Base-by-base conservation (phyloP, 257 asterid genomes). In the Dorcoceras hygrometricum region DNA sequence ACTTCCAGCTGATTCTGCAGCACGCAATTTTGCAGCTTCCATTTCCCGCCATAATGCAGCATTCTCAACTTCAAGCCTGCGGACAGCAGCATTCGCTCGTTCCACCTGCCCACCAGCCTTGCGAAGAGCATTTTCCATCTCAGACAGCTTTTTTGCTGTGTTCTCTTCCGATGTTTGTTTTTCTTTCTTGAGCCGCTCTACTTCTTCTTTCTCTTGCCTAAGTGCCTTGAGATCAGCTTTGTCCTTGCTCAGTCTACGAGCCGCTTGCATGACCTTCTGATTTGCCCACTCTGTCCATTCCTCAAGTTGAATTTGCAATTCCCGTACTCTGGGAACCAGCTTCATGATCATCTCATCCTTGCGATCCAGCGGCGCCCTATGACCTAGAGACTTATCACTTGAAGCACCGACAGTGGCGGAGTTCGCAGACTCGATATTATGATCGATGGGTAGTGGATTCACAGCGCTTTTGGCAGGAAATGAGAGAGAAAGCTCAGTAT, bases 281-380 rank as follows among this genome's bases (percentile, higher is more conserved):
- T 94, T 94, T 19, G 99, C 96, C 98, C 99, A 94, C 71, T 94
- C 98, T 0, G 98, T 94, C 99, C 99, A 94, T 73, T 89, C 98
- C 63, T 84, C 95, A 43, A 91, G 95, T 80, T 94, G 95, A 71
- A 76, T 82, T 73, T 94, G 96, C 78, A 87, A 66, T 69, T 90
- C 96, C 65, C 72, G 80, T 28, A 72, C 88, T 79, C 94, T 81
- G 6, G 96, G 89, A 32, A 79, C 91, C 68, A 94, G 81, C 79
- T 87, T 87, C 82, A 81, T 69, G 20, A 94, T 83, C 89, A 86
- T 83, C 78, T 87, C 96, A 32, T 94, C 98, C 79, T 85, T 94
- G 75, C 82, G 86, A 67, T 86, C 87, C 71, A 76, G 89, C 43
- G 88, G 81, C 31, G 65, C 79, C 95, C 86, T 82, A 71, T 81